A percentile compares a stretch with the other conserved stretches of the same genome.
These are phyloP conservation scores for Boletus sp. DNA, from an alignment of 1,284 basidiomycete species.

Conservation along the genomic window DNA sequence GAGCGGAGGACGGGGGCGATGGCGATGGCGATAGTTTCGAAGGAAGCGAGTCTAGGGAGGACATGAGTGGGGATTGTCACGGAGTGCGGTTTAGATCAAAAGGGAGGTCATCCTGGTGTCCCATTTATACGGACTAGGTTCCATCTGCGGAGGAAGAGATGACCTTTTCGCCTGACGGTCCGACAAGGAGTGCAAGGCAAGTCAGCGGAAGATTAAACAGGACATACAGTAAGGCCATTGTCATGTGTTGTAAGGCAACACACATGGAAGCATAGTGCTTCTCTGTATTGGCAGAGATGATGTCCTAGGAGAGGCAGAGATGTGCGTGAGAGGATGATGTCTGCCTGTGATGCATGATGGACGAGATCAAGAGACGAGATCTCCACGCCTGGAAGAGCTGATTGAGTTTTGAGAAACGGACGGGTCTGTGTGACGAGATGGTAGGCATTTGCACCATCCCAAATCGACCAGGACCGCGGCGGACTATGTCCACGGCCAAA, in stretches of 20 bases:
- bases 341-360: slow-evolving; percentile 3
- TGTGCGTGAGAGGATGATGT: slow-evolving; percentile 11
- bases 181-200: slow-evolving; percentile 16
- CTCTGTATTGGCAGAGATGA: slow-evolving; percentile 11
- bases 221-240: slow-evolving; percentile 26
- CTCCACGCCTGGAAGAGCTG: slow-evolving; percentile 21
- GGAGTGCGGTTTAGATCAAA: slow-evolving; percentile 3
- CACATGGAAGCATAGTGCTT: slow-evolving; percentile 26
- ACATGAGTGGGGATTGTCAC: slow-evolving; percentile 19
- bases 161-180: slow-evolving; percentile 14
- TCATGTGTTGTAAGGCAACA: slow-evolving; percentile 26
- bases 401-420: slow-evolving; percentile 20
- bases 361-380: slow-evolving; percentile 31
- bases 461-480: too few relatives aligned
- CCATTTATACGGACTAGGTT: slow-evolving; percentile 30
- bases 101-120: slow-evolving; percentile 3
- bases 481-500: slow-evolving; percentile 21
- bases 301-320: slow-evolving; percentile 9
- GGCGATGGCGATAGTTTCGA: slow-evolving; percentile 16
- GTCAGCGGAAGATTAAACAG: slow-evolving; percentile 27
- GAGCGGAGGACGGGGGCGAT: slow-evolving; percentile 1
- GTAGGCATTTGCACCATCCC: too few relatives aligned
- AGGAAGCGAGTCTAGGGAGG: slow-evolving; percentile 12
- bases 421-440: too few relatives aligned
- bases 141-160: slow-evolving; percentile 19